A percentile compares a stretch with the other conserved stretches of the same genome.
Conservation (phyloP, 495 filamentous ascomycete species). For the Penicillium antarcticum region DNA sequence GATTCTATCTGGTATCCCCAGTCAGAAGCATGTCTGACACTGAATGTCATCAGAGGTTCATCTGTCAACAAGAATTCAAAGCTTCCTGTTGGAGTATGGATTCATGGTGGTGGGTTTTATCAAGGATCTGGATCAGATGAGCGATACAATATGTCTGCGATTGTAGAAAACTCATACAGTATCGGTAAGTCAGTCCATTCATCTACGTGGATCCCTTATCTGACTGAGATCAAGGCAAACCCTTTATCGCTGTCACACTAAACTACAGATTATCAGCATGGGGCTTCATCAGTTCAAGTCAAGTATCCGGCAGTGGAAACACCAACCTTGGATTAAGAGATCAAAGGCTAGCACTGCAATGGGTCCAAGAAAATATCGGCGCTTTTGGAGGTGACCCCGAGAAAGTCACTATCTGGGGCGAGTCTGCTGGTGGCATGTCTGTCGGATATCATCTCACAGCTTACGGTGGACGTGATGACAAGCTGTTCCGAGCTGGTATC, state of each 20-base stretch:
- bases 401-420: constrained; percentile 69
- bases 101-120: constrained; percentile 59
- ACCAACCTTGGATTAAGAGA: constrained; percentile 58
- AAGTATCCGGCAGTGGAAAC: constrained; percentile 37
- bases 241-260: constrained; percentile 59
- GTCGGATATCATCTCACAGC: constrained; percentile 51
- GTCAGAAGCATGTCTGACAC: constrained; percentile 53
- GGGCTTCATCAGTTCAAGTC: constrained; percentile 46
- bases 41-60: constrained; percentile 51
- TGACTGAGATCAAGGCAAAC: constrained; percentile 30
- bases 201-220: neutral
- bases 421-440: constrained; percentile 55
- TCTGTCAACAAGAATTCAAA: constrained; percentile 28
- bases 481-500: constrained; percentile 44
- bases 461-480: constrained; percentile 47
- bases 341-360: constrained; percentile 59
- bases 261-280: constrained; percentile 56
- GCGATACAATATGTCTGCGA: constrained; percentile 52
- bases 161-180: constrained; percentile 47
- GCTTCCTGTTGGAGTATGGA: constrained; percentile 53
- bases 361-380: constrained; percentile 57
- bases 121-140: constrained; percentile 45
- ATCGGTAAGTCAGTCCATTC: constrained; percentile 31
- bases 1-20: constrained; percentile 44
- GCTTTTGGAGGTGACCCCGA: constrained; percentile 54